A percentile compares a stretch with the other conserved stretches of the same genome.
Conservation (phyloP, 768 basidiomycete species). For the Termitomyces sp. region DNA sequence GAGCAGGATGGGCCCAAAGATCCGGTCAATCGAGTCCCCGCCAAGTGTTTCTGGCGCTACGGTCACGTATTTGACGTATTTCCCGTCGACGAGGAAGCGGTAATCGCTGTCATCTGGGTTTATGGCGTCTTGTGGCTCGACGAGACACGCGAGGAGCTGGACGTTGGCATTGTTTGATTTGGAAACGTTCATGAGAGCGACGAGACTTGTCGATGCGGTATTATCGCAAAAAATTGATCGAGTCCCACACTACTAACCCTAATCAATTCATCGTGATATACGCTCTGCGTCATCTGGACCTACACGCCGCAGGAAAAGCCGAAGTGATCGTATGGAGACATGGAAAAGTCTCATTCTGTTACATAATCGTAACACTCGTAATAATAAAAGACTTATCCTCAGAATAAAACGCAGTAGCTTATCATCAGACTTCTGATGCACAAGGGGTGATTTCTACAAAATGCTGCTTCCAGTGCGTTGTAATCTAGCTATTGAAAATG, state of each 20-base stretch:
- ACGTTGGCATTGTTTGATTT: background rate
- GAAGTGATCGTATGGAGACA: background rate
- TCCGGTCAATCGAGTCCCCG: background rate
- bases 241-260: no score
- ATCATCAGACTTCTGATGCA: background rate
- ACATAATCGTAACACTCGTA: background rate
- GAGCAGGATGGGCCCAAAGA: background rate
- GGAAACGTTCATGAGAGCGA: background rate
- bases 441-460: background rate
- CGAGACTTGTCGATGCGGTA: no score
- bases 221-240: no score
- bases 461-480: no score
- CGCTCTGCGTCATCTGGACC: background rate
- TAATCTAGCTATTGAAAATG: no score
- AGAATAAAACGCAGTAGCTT: background rate
- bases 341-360: background rate
- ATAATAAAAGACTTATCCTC: background rate
- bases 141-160: background rate
- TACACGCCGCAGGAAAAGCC: no score
- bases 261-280: background rate
- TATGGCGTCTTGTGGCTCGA: background rate
- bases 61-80: conserved; percentile 1
- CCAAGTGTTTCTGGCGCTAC: background rate
- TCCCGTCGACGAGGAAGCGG: background rate
- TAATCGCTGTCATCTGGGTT: background rate